Evolutionary conservation across 495 filamentous ascomycete genomes (phyloP).

Genomic region (Rusavskia elegans): DNA sequence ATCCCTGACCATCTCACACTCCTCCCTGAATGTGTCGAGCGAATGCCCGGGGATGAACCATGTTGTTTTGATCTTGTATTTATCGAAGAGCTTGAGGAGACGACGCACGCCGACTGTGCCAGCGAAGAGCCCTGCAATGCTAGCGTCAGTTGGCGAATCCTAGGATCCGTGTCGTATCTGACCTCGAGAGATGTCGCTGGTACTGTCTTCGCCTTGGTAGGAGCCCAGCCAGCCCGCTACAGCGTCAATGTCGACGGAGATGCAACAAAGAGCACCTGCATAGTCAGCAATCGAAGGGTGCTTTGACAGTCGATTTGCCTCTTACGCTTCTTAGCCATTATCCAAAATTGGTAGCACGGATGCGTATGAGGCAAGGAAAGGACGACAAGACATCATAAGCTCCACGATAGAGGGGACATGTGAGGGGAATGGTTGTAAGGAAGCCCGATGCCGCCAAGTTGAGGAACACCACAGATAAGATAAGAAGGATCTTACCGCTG

Average conservation of each 20-base stretch:
- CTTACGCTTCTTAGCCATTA: background rate
- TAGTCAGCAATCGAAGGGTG: background rate
- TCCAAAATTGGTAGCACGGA: background rate
- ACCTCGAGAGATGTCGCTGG: constrained; percentile 51
- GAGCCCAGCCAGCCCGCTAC: constrained; percentile 59
- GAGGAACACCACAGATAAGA: background rate
- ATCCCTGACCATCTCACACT: constrained; percentile 58
- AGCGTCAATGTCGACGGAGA: constrained; percentile 37
- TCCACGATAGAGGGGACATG: no score
- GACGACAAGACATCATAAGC: no score
- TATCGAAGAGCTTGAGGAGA: constrained; percentile 58
- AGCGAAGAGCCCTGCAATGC: constrained; percentile 43
- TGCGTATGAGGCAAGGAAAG: background rate
- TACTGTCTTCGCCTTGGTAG: constrained; percentile 57
- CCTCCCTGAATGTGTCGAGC: constrained; percentile 63
- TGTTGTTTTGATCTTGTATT: constrained; percentile 67
- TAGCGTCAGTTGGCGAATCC: background rate
- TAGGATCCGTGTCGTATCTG: background rate
- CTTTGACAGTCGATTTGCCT: background rate
- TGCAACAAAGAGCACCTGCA: constrained; percentile 22
- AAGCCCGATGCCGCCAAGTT: no score
- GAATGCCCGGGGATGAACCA: constrained; percentile 77
- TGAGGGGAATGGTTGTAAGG: no score
- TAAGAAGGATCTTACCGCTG: background rate
- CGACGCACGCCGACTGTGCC: constrained; percentile 57